phyloP scores from a whole-genome alignment of 2,329 filamentous ascomycete species.

The Colletotrichum acutatum region DNA sequence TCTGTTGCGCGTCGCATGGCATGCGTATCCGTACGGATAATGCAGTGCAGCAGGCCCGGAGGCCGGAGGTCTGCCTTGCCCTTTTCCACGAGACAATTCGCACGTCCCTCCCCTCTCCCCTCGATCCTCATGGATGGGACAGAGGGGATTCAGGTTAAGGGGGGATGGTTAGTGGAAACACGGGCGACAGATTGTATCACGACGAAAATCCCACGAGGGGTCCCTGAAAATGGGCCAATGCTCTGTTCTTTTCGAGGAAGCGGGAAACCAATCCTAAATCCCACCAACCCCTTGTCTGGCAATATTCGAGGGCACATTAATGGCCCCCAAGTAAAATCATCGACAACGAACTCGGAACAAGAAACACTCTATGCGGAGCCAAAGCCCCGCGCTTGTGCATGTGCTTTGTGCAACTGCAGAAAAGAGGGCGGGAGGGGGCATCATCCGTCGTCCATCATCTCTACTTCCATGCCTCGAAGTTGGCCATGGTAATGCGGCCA shows the following conservation, averaged over 20 bases:
- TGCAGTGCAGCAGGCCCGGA: conserved; percentile 12
- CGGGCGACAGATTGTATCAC: neutral
- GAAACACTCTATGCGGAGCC: conserved; percentile 5
- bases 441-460: neutral
- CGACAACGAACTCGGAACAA: neutral
- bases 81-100: conserved; percentile 17
- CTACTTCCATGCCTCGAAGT: neutral
- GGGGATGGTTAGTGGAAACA: conserved; percentile 12
- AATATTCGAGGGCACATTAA: conserved; percentile 24
- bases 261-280: neutral
- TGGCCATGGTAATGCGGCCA: conserved; percentile 18
- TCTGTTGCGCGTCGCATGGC: conserved; percentile 8
- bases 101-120: conserved; percentile 12
- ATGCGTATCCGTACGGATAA: too few relatives aligned
- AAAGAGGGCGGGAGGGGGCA: neutral
- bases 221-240: neutral
- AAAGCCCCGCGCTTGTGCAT: neutral
- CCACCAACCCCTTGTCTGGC: conserved; percentile 6
- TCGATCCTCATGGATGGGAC: neutral
- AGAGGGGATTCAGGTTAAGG: conserved; percentile 5
- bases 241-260: neutral
- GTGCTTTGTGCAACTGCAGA: neutral
- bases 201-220: conserved; percentile 20
- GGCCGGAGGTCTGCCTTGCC: neutral
- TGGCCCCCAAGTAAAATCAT: conserved; percentile 20